Evolutionary conservation across 495 filamentous ascomycete genomes (phyloP), one percentile per base, ranked within the genome.

Genomic region (Penicillium paxilli): DNA sequence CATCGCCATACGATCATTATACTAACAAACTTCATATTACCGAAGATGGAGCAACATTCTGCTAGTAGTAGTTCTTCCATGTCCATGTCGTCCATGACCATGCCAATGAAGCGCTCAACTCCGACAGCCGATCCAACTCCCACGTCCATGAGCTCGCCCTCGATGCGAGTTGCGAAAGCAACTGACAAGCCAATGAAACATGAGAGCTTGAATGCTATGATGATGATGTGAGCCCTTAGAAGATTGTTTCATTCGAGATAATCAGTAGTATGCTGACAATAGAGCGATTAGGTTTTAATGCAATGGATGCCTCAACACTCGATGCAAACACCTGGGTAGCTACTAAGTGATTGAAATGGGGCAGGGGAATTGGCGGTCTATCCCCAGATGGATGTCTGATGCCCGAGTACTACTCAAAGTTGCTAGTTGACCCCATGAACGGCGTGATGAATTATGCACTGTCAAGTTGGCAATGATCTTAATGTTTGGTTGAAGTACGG

Each of bases 41-140:
- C 49, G 44, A 19, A 37, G 19, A 35, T 48, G 10, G 32, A 57
- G 19, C 45, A 47, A 8, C 24, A 37, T 8, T 19, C 49, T 1
- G n/a, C n/a, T n/a, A n/a, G n/a, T n/a, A n/a, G n/a, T n/a, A 37
- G 30, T 21, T 46, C 54, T 46, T 47, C 50, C 32, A 59, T 48
- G 41, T 44, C 45, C 8, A 42, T 23, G 40, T 23, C 40, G 9
- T 42, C 40, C 8, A 42, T 42, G 40, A 42, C 40, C 12, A 54
- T 51, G 51, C 46, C 58, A 7, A 57, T 48, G 47, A 61, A 58
- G 47, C 44, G 47, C 1, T 28, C 46, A 1, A 51, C 41, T 12
- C n/a, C 47, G 17, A 54, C 33, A 8, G n/a, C 50, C 16, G 12
- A 32, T 7, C 23, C 47, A 16, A 51, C 42, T 38, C 54, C 50